Base-by-base conservation (phyloP, 2,329 filamentous ascomycete genomes). In the Botrytis galanthina region DNA sequence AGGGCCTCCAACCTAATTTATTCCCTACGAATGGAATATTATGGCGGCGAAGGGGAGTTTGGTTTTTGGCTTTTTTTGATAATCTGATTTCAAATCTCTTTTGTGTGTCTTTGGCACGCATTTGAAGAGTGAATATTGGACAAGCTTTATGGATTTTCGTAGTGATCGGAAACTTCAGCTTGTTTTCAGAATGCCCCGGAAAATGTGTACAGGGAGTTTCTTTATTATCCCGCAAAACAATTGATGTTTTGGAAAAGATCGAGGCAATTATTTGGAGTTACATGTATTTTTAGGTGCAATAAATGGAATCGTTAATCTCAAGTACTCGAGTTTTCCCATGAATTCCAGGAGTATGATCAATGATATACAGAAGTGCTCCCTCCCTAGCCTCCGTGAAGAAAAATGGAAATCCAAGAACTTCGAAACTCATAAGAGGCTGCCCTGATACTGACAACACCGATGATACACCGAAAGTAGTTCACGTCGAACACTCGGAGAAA, bases 321-420 rank as follows among this genome's bases (percentile, higher is more conserved):
- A 57, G 6, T 16, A 29, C 32, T 18, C 7, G 6, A 57, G 51
- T 29, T 18, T 32, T 57, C 14, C 14, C n/a, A 3, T 18, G n/a
- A 14, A 57, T 29, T 32, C n/a, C 51, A 29, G 16, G 18, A 57
- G 14, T 57, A 32, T 1, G 29, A 29, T 32, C 14, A 18, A 18
- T 4, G 3, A 54, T 57, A 18, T 57, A 18, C n/a, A 29, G n/a
- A 14, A 57, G n/a, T 29, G 14, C 3, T 6, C n/a, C 51, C 2
- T 16, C 39, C 39, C 39, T 42, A 42, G 14, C 26, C 20, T 20
- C 44, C 44, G 7, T 4, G 7, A 8, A 16, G 14, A n/a, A 29
- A 4, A 57, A 18, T 0, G 6, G 3, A 54, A 1, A 29, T 29
- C 1, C 32, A 9, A n/a, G 6, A 57, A 9, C 14, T 2, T 32